A percentile compares a stretch with the other conserved stretches of the same genome.
These are phyloP conservation scores for Paracorniculantispora psalliotae DNA, from an alignment of 2,329 filamentous ascomycete genomes.

Conservation along the genomic window DNA sequence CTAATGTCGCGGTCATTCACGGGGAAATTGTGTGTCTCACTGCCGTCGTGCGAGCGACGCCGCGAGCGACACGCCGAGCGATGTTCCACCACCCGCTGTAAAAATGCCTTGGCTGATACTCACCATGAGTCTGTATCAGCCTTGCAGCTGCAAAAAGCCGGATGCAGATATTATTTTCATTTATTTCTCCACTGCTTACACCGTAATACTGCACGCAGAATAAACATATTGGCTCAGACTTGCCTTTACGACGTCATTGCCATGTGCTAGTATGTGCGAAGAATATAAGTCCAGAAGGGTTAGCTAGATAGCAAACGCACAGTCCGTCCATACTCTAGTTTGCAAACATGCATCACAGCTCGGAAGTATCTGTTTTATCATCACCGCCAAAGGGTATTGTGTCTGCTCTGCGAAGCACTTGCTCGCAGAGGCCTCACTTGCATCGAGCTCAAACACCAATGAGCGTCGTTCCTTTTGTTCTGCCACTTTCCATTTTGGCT, in stretches of 20 bases:
- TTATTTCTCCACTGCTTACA: too few species aligned
- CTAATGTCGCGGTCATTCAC: neutral
- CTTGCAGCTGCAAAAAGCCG: neutral
- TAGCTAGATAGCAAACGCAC: constrained; percentile 46
- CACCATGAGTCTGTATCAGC: neutral
- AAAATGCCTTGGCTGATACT: neutral
- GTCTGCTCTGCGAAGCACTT: neutral
- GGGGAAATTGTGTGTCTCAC: constrained; percentile 4
- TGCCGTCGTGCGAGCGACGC: too few species aligned
- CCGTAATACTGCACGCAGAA: neutral
- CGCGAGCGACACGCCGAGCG: neutral
- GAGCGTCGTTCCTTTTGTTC: constrained; percentile 62
- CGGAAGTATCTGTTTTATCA: constrained; percentile 73
- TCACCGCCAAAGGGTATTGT: constrained; percentile 47
- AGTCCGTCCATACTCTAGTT: constrained; percentile 19
- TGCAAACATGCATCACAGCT: constrained; percentile 35
- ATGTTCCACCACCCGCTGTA: neutral
- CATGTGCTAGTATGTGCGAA: constrained; percentile 25
- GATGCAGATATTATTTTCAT: neutral
- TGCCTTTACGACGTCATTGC: constrained; percentile 57
- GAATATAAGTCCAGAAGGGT: constrained; percentile 35
- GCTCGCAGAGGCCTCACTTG: neutral
- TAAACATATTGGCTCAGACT: constrained; percentile 50
- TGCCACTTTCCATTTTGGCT: constrained; percentile 73
- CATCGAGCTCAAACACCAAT: constrained; percentile 26